These are phyloP conservation scores for Trametes polyzona DNA, from an alignment of 1,284 basidiomycete species.

Conservation along the genomic window DNA sequence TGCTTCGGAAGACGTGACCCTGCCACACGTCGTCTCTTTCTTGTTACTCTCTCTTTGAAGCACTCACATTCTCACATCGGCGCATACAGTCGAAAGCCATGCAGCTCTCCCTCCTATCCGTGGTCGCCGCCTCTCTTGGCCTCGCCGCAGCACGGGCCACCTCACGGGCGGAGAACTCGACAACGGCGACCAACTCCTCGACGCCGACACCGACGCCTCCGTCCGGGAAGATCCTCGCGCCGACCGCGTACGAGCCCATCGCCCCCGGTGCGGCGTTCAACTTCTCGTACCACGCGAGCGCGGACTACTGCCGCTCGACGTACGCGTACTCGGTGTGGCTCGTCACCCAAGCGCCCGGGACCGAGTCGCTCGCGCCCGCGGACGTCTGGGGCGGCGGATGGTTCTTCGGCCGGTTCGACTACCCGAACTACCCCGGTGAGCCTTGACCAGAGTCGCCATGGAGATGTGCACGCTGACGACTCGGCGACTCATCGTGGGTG, in stretches of 20 bases:
- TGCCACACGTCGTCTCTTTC: no score
- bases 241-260: slow-evolving; percentile 38
- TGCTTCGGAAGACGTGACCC: no score
- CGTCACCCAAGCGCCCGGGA: slow-evolving; percentile 36
- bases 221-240: slow-evolving; percentile 29
- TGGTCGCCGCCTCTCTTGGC: neutral
- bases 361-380: slow-evolving; percentile 29
- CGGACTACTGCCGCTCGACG: slow-evolving; percentile 47
- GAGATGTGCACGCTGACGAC: no score
- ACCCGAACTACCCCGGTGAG: slow-evolving; percentile 47
- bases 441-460: no score
- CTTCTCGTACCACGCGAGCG: slow-evolving; percentile 44
- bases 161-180: no score
- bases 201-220: slow-evolving; percentile 18
- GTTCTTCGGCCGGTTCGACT: slow-evolving; percentile 45
- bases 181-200: neutral
- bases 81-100: no score
- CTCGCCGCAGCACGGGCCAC: neutral
- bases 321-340: slow-evolving; percentile 49
- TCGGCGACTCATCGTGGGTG: neutral
- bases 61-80: no score
- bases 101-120: neutral
- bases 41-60: no score
- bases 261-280: slow-evolving; percentile 34
- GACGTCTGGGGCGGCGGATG: slow-evolving; percentile 39